Evolutionary conservation across 345 rosid genomes (phyloP).

Genomic region (Schrenkiella parvula): DNA sequence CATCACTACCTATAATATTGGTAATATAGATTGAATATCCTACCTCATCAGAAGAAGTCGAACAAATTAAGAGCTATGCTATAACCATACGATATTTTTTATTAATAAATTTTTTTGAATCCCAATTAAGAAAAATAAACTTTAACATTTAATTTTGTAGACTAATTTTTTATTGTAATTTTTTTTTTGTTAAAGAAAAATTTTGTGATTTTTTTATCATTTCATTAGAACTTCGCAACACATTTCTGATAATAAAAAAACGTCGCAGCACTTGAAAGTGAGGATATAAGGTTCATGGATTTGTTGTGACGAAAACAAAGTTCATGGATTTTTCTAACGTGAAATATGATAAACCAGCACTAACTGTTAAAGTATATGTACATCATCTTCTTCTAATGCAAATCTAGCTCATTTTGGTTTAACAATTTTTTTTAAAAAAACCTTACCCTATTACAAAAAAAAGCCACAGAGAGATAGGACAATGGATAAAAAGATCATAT

Average conservation of each 20-base stretch:
- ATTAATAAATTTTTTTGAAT: too few relatives aligned
- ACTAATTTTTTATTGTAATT: too few relatives aligned
- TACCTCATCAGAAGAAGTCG: too few relatives aligned
- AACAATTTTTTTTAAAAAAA: too few relatives aligned
- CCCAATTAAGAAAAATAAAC: background rate
- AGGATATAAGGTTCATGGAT: background rate
- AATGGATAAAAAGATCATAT: background rate
- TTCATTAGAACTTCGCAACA: background rate
- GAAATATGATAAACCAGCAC: background rate
- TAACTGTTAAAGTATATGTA: background rate
- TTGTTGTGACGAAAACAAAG: background rate
- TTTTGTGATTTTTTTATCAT: background rate
- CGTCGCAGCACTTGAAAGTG: background rate
- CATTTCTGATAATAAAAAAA: background rate
- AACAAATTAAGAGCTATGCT: too few relatives aligned
- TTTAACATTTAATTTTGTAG: background rate
- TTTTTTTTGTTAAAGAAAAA: too few relatives aligned
- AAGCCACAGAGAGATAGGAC: too few relatives aligned
- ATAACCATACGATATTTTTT: too few relatives aligned
- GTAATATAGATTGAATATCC: too few relatives aligned
- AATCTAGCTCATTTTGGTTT: background rate
- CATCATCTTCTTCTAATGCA: background rate
- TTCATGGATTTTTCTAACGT: background rate
- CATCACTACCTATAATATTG: too few relatives aligned
- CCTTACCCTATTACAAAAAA: background rate